Base-by-base conservation (phyloP, 148 eudicot genomes). In the Limonium bicolor region DNA sequence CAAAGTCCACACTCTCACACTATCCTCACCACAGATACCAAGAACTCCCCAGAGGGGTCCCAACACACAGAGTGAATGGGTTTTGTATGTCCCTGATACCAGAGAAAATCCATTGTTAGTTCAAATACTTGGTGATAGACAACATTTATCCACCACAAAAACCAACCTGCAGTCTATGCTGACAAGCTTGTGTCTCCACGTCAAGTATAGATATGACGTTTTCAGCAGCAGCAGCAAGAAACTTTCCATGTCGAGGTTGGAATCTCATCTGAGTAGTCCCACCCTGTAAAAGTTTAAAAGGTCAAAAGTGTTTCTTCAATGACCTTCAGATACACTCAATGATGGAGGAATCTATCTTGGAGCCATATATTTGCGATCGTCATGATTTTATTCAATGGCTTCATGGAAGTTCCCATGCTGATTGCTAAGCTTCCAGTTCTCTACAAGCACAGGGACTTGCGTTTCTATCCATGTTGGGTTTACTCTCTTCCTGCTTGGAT, bases 381-480 rank as follows among this genome's bases (percentile, higher is more conserved):
- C 38, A 84, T 81, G 93, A 81, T 76, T 46, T 62, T 90, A 38
- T 90, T 90, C 61, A 90, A 90, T 59, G 99, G 99, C 41, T 80
- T 90, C 63, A 70, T 76, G 87, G 99, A 85, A 73, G 86, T 85
- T 29, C 94, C 95, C 16, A 62, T 90, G 80, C 54, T 80, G 65
- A 81, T 90, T 68, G 69, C 77, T 36, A 85, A 90, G 62, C 95
- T 90, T 58, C 99, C 94, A 19, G 80, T 85, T 51, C 68, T 84
- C 25, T 90, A 84, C 73, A 90, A 90, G 71, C 99, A 90, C 41
- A 67, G 95, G 58, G 99, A 81, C 54, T 64, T 85, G 55, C 78
- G 58, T 36, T 78, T 90, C 62, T 90, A 90, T 55, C 95, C 99
- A 6, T 80, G 93, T 62, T 90, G 95, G 99, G 81, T 78, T 40